Conservation (phyloP, 2,329 filamentous ascomycete genomes). For the Pseudonectria foliicola region DNA sequence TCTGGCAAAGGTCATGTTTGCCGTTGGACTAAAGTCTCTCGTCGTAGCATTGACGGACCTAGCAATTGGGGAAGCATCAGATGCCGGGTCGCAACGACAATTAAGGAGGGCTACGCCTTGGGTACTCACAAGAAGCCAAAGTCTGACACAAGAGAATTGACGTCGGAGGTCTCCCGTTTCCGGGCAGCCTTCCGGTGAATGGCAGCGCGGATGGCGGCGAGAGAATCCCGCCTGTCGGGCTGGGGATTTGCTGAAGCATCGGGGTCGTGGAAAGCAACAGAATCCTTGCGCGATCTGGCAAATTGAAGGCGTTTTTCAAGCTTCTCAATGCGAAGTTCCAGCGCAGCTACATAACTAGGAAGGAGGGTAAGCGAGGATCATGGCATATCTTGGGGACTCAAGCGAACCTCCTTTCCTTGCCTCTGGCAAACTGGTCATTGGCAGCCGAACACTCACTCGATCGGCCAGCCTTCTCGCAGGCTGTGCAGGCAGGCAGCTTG, state of each 20-base stretch:
- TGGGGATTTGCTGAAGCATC: slow-evolving; percentile 31
- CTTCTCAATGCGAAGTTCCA: slow-evolving; percentile 87
- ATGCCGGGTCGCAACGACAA: background rate
- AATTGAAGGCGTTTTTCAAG: slow-evolving; percentile 71
- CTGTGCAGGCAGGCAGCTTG: slow-evolving; percentile 89
- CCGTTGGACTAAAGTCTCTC: slow-evolving; percentile 84
- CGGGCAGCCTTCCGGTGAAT: slow-evolving; percentile 59
- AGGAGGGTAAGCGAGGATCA: background rate
- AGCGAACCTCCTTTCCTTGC: slow-evolving; percentile 78
- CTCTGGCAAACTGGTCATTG: slow-evolving; percentile 90
- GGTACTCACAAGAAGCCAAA: slow-evolving; percentile 75
- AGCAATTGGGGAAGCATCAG: slow-evolving; percentile 3
- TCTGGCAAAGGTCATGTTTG: slow-evolving; percentile 87
- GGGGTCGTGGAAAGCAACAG: slow-evolving; percentile 57
- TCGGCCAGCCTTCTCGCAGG: slow-evolving; percentile 86
- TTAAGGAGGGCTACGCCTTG: background rate
- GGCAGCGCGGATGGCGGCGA: slow-evolving; percentile 53
- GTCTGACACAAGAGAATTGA: slow-evolving; percentile 86
- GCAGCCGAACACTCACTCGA: slow-evolving; percentile 85
- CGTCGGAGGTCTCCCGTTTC: slow-evolving; percentile 70
- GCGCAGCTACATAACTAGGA: slow-evolving; percentile 76
- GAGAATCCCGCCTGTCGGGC: slow-evolving; percentile 57
- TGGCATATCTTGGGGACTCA: background rate
- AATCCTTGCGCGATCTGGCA: slow-evolving; percentile 63
- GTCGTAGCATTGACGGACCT: slow-evolving; percentile 93